Base-by-base conservation (phyloP, 1,284 basidiomycete genomes). In the Ustilago lituana region DNA sequence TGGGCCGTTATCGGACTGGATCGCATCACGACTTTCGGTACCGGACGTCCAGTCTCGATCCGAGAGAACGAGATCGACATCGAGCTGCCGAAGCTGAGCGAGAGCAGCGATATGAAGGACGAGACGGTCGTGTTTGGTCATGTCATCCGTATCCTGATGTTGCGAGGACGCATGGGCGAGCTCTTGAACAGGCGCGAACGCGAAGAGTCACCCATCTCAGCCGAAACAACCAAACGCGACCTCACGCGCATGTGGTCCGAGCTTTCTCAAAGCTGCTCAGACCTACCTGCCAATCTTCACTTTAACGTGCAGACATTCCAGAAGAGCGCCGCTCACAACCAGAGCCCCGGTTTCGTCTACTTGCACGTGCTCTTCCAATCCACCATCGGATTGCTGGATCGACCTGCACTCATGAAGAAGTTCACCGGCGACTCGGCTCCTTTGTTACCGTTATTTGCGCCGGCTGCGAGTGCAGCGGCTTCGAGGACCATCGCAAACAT, bases 1-100 rank as follows among this genome's bases (percentile, higher is more conserved):
- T 77, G 74, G 74, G 65, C 68, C 10, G 67, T 75, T 24, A 65
- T 75, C 20, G 60, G 62, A 1, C 55, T 77, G 22, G 74, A 77
- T 39, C 74, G 73, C n/a, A 75, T 77, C 44, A 77, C 73, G 26
- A 69, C 70, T 3, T 77, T 77, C 32, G 74, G 74, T 22, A 77
- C 74, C 1, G 74, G 74, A 11, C 54, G 74, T 10, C 74, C 74
- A 1, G 73, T 77, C 22, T 69, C 72, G 19, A 70, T 75, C 23
- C 69, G 73, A 8, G 75, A 77, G 24, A 43, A 37, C 52, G 60
- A 72, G 31, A 75, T 75, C 55, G 73, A 77, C 58, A 71, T 56
- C 9, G 71, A 66, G 33, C 50, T 76, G 43, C 73, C 64, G 2
- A 50, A 22, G 48, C 41, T 71, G 5, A 55, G 47, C 44, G 63